Evolutionary conservation across 352 stramenopile species (phyloP).

Genomic region (Lagenidium sp.): DNA sequence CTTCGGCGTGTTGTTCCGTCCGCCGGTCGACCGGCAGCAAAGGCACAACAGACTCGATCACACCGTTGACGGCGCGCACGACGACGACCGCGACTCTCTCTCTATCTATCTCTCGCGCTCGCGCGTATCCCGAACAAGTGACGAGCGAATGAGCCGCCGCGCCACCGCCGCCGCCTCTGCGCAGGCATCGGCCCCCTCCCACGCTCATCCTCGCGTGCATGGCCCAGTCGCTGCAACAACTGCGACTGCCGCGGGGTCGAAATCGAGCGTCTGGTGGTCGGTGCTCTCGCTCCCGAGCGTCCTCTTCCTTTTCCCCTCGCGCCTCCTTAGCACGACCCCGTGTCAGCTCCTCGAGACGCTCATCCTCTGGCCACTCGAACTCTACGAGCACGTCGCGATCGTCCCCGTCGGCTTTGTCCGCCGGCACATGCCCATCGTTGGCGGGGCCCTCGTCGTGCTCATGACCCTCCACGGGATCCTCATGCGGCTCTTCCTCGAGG

Average conservation of each 20-base stretch:
- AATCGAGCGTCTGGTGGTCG: too few species aligned
- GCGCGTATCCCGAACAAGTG: too few species aligned
- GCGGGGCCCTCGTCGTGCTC: conserved; percentile 65
- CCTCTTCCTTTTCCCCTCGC: conserved; percentile 5
- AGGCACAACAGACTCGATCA: not conserved
- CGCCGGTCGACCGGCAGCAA: not conserved
- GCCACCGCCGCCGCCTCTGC: too few species aligned
- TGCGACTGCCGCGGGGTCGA: too few species aligned
- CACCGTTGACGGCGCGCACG: too few species aligned
- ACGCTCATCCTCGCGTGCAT: too few species aligned
- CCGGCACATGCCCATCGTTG: conserved; percentile 61
- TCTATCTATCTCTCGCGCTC: too few species aligned
- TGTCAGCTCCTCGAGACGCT: conserved; percentile 39
- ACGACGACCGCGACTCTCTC: too few species aligned
- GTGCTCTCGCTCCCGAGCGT: conserved; percentile 5
- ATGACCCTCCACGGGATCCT: conserved; percentile 72
- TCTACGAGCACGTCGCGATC: conserved; percentile 72
- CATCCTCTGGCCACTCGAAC: conserved; percentile 55
- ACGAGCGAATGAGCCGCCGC: too few species aligned
- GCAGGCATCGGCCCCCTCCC: too few species aligned
- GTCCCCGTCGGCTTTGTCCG: conserved; percentile 65
- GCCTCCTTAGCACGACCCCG: conserved; percentile 13
- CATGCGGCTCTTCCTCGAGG: conserved; percentile 52
- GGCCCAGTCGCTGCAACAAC: too few species aligned
- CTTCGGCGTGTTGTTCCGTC: not conserved